These are phyloP conservation scores for Leccinum longicurvipes DNA, from an alignment of 768 basidiomycete genomes.

Conservation along the genomic window DNA sequence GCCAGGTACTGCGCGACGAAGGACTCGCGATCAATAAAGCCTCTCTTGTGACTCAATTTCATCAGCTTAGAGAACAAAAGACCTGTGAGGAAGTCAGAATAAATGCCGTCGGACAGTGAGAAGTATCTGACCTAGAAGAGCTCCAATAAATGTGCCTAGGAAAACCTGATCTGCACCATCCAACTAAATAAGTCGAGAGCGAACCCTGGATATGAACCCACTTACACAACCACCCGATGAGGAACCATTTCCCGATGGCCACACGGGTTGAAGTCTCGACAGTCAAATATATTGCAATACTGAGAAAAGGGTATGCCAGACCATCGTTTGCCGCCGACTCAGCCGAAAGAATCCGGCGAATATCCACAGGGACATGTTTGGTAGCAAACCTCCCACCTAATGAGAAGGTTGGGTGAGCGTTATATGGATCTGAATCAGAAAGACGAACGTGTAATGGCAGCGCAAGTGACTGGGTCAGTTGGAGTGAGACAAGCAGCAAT, in stretches of 20 bases:
- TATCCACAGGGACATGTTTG: conserved; percentile 66
- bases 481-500: conserved; percentile 90
- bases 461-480: conserved; percentile 93
- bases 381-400: conserved; percentile 68
- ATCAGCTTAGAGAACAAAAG: conserved; percentile 68
- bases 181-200: not conserved
- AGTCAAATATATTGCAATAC: conserved; percentile 81
- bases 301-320: conserved; percentile 89
- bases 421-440: not conserved
- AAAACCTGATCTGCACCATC: conserved; percentile 69
- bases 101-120: not conserved
- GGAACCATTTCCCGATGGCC: conserved; percentile 82
- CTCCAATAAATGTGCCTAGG: conserved; percentile 68
- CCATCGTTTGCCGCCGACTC: conserved; percentile 97
- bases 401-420: not conserved
- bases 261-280: conserved; percentile 57
- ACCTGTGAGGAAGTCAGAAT: conserved; percentile 40
- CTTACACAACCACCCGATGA: conserved; percentile 76
- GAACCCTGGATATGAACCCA: not conserved
- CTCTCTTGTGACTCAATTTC: conserved; percentile 59
- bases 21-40: conserved; percentile 76
- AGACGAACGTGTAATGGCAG: conserved; percentile 65
- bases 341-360: conserved; percentile 79
- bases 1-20: conserved; percentile 84
- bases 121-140: conserved; percentile 41